Evolutionary conservation across 2,329 filamentous ascomycete species (phyloP), one percentile per base, ranked within the genome.

Genomic region (Ascocoryne sarcoides): DNA sequence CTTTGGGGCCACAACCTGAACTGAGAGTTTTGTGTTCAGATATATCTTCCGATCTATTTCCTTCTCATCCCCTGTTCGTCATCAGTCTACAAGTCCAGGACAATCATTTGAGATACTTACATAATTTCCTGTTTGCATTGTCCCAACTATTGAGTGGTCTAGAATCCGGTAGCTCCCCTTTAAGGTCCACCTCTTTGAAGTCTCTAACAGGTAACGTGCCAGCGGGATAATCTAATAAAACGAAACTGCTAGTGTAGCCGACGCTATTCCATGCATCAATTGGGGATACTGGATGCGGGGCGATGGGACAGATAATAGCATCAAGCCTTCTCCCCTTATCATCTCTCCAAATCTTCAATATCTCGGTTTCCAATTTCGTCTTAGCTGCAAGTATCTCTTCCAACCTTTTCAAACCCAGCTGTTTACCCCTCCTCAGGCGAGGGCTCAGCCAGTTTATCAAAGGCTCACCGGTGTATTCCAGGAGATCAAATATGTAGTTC

Each of bases 191-290:
- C 38, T 66, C 60, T 0, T 44, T 55, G 37, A 79, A 66, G 1
- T 57, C 54, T 2, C 76, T 61, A 1, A 82, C 68, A 0, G 77
- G 77, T 1, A 82, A 46, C 0, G 57, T 60, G 0, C 72, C 79
- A 2, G 76, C 71, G 0, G 78, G 71, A 51, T 75, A 78, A 54
- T 83, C 78, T 16, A 82, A 57, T 40, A 82, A 51, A 7, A 80
- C 76, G 51, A 77, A 80, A 1, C 65, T 68, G 16, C 66, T 71
- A 1, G 76, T 80, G 53, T 82, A 82, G 42, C 75, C 71, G 0
- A 75, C 70, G 0, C 70, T 71, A 54, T 79, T 79, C 60, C 75
- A 82, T 2, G 68, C 63, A 60, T 83, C 79, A 40, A 79, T 70
- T 8, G 69, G 66, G 1, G 77, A 74, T 0, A 78, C 69, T 0